phyloP scores from a whole-genome alignment of 1,139 yeast genomes.

The Blastobotrys proliferans region DNA sequence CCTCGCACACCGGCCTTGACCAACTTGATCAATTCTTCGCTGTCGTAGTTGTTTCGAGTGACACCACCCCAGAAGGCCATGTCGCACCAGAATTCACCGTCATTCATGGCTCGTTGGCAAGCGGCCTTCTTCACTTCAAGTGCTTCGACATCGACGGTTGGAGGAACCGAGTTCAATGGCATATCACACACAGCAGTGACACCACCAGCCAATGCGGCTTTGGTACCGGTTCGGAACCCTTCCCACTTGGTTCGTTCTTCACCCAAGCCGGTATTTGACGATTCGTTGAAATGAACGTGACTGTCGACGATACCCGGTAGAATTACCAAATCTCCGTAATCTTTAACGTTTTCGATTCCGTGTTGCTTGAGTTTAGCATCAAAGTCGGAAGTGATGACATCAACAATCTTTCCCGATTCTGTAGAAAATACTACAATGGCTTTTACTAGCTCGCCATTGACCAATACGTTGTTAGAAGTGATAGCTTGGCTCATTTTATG shows the following conservation, averaged over 20 bases:
- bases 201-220: conserved; percentile 91
- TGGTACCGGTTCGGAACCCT: conserved; percentile 89
- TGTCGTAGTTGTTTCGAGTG: conserved; percentile 74
- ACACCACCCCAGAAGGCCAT: conserved; percentile 97
- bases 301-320: conserved; percentile 92
- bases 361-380: conserved; percentile 12
- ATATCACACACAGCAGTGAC: conserved; percentile 93
- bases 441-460: conserved; percentile 47
- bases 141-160: conserved; percentile 80
- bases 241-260: conserved; percentile 97
- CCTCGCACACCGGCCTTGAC: conserved; percentile 85
- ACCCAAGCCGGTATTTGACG: too few relatives aligned
- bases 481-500: conserved; percentile 41
- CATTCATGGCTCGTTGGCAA: too few relatives aligned
- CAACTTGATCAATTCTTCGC: conserved; percentile 61
- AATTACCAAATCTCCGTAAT: conserved; percentile 61
- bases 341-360: conserved; percentile 38
- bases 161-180: conserved; percentile 96
- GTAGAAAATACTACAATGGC: conserved; percentile 67
- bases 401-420: conserved; percentile 61
- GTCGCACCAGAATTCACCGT: conserved; percentile 88
- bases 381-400: conserved; percentile 44
- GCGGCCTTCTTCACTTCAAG: conserved; percentile 71
- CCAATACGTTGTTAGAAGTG: conserved; percentile 59
- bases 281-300: conserved; percentile 91